A percentile compares a stretch with the other conserved stretches of the same genome.
These are phyloP conservation scores for Venturia carpophila DNA, from an alignment of 2,329 filamentous ascomycete species.

Conservation along the genomic window DNA sequence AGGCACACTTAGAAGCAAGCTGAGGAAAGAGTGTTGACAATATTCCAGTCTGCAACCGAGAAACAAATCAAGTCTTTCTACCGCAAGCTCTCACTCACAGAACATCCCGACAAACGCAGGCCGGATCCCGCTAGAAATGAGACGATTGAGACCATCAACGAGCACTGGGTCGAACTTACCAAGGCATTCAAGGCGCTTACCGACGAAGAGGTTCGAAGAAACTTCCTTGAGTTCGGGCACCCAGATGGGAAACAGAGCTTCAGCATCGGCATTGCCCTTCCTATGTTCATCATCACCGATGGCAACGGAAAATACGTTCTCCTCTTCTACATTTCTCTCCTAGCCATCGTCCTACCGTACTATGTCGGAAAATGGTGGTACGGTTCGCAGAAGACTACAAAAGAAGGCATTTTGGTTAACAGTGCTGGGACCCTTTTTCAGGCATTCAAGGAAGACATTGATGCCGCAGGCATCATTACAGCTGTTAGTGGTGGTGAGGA, in stretches of 20 bases:
- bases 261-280: constrained; percentile 93
- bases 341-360: constrained; percentile 87
- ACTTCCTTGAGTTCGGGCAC: constrained; percentile 92
- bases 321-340: constrained; percentile 75
- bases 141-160: constrained; percentile 75
- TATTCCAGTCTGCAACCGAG: constrained; percentile 63
- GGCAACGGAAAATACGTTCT: constrained; percentile 95
- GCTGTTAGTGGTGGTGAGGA: constrained; percentile 82
- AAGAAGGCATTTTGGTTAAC: constrained; percentile 86
- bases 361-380: constrained; percentile 98
- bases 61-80: constrained; percentile 90
- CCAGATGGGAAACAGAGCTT: constrained; percentile 97
- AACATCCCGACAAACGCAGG: constrained; percentile 87
- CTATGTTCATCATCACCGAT: constrained; percentile 84
- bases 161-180: constrained; percentile 86
- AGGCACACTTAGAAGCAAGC: constrained; percentile 25
- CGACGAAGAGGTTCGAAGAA: constrained; percentile 94
- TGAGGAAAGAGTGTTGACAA: constrained; percentile 23
- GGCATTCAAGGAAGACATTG: constrained; percentile 79
- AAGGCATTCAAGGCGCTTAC: constrained; percentile 98
- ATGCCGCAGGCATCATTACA: constrained; percentile 69
- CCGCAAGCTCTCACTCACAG: constrained; percentile 74
- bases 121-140: constrained; percentile 82
- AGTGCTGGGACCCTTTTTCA: constrained; percentile 92
- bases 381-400: constrained; percentile 84